Evolutionary conservation across 192 early-diverging fungal genomes (phyloP).

Genomic region (Rhizoclosmatium sp.): DNA sequence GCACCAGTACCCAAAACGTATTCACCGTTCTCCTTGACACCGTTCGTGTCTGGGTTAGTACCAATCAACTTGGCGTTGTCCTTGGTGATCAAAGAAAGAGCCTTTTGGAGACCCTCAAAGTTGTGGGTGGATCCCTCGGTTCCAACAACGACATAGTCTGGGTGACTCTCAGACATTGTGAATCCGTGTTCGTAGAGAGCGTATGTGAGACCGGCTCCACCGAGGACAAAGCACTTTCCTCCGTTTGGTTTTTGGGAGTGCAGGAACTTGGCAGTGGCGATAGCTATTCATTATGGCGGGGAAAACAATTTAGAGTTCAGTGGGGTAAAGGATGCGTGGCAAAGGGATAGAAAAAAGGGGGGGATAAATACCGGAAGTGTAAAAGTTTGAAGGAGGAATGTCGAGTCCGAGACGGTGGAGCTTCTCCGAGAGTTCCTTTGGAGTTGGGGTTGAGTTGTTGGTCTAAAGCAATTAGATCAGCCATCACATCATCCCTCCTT

Average conservation of each 20-base stretch:
- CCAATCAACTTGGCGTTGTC: conserved; percentile 66
- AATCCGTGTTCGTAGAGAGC: conserved; percentile 69
- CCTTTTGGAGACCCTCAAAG: conserved; percentile 60
- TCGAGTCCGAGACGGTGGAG: conserved; percentile 60
- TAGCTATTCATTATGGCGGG: conserved; percentile 2
- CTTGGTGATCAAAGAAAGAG: conserved; percentile 59
- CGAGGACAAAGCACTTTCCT: conserved; percentile 20
- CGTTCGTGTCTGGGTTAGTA: conserved; percentile 70
- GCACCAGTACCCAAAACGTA: conserved; percentile 63
- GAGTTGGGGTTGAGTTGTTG: conserved; percentile 71
- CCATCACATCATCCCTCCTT: not conserved
- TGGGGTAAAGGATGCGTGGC: too few species aligned
- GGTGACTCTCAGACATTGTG: conserved; percentile 63
- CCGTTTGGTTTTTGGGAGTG: conserved; percentile 58
- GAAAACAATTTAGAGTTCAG: not conserved
- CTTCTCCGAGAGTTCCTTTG: conserved; percentile 65
- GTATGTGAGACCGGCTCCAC: conserved; percentile 45
- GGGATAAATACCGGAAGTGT: conserved; percentile 53
- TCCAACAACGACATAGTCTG: conserved; percentile 69
- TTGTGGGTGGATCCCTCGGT: conserved; percentile 60
- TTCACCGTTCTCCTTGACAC: conserved; percentile 51
- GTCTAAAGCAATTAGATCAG: conserved; percentile 41
- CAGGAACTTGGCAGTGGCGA: conserved; percentile 48
- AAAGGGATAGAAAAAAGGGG: too few species aligned
- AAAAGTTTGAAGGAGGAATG: conserved; percentile 59